Base-by-base conservation (phyloP, 495 filamentous ascomycete species). In the Astrothelium macrocarpum region DNA sequence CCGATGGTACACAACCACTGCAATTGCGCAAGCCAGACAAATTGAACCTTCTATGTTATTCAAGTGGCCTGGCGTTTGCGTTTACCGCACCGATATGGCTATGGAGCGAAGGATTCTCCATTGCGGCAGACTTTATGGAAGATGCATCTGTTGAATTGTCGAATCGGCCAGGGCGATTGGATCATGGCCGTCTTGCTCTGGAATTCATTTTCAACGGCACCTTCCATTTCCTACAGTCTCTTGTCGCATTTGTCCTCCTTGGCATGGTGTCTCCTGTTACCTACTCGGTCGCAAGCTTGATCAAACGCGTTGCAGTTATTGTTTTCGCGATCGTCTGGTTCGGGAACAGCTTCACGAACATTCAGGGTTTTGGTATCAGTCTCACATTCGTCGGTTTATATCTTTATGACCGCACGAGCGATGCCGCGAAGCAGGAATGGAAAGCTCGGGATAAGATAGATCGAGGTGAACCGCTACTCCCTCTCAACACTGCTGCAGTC, bases 251-350 rank as follows among this genome's bases (percentile, higher is more conserved):
- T 69, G 78, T 96, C 42, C 79, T 99, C 12, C 78, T 97, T 23
- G 92, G 90, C 59, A 85, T 96, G 79, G 86, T 97, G 14, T 94
- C 89, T 1, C 94, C 94, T 2, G 94, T 99, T 34, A 97, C 95
- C 1, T 99, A 99, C 78, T 95, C 90, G 0, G 93, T 99, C 39
- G 94, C 94, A 28, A 90, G 86, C 42, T 79, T 99, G 58, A 91
- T 97, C 66, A 99, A 99, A 75, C 87, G 94, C 31, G 94, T 99
- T 9, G 97, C 95, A 71, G 94, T 99, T 66, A 96, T 99, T 70
- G 82, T 91, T 60, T 89, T 94, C 67, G 91, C 94, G 5, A 94
- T 99, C 67, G 74, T 97, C 62, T 97, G 93, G 93, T 99, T 97
- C 78, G 89, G 91, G 60, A 95, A 85, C 71, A 80, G 84, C 18